phyloP scores from a whole-genome alignment of 1,284 basidiomycete genomes.

The Irpex sp. region DNA sequence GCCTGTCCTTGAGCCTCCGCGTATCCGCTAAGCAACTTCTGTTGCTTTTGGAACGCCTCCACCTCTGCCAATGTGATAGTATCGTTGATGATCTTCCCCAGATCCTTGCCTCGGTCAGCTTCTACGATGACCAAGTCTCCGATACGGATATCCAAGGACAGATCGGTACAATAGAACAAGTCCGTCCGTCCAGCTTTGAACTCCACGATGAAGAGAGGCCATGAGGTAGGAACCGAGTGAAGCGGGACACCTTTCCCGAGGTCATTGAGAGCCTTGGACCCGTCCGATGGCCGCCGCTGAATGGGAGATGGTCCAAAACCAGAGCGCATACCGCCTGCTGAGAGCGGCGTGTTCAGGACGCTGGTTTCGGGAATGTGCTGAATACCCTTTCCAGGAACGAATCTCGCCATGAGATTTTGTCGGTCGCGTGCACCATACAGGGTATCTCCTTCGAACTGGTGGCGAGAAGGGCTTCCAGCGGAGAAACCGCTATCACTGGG shows the following conservation, averaged over 20 bases:
- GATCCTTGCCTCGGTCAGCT: conserved; percentile 91
- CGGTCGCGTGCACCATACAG: conserved; percentile 4
- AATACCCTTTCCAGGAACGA: conserved; percentile 62
- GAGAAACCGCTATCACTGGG: conserved; percentile 47
- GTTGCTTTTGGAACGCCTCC: conserved; percentile 82
- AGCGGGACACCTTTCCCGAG: conserved; percentile 91
- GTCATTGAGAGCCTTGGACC: conserved; percentile 49
- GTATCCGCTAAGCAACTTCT: conserved; percentile 41
- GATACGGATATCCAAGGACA: conserved; percentile 59
- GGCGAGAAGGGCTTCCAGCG: conserved; percentile 29
- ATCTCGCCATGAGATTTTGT: conserved; percentile 46
- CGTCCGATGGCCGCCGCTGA: conserved; percentile 52
- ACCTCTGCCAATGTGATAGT: conserved; percentile 90
- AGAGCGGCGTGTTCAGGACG: conserved; percentile 29
- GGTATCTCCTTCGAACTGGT: conserved; percentile 20
- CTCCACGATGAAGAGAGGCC: conserved; percentile 94
- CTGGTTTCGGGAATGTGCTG: conserved; percentile 49
- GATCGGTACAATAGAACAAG: conserved; percentile 84
- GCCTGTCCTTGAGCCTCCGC: conserved; percentile 37
- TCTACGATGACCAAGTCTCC: conserved; percentile 97
- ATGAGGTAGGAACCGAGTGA: conserved; percentile 74
- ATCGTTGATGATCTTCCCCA: conserved; percentile 89
- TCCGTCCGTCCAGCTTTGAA: conserved; percentile 97
- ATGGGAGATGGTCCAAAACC: conserved; percentile 28
- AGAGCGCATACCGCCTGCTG: conserved; percentile 25